Conservation (phyloP, 176 grass and related monocot species). For the Lolium multiflorum region DNA sequence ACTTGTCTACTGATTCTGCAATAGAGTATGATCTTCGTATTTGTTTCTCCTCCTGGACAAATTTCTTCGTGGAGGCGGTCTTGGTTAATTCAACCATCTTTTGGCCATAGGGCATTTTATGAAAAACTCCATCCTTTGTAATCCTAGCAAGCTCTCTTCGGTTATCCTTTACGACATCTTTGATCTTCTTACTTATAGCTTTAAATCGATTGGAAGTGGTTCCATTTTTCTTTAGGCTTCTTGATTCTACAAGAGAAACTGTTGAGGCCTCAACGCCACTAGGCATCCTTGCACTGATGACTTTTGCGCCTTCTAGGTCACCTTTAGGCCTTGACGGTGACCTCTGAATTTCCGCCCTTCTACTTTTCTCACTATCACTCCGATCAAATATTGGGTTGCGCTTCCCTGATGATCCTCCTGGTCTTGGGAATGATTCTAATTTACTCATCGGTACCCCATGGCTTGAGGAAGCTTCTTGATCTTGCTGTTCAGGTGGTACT, state of each 20-base stretch:
- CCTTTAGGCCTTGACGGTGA: constrained; percentile 26
- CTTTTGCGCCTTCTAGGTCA: constrained; percentile 42
- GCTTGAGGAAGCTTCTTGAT: constrained; percentile 56
- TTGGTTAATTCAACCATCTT: constrained; percentile 48
- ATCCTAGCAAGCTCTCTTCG: constrained; percentile 60
- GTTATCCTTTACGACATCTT: constrained; percentile 65
- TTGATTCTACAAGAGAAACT: constrained; percentile 45
- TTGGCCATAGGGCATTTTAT: constrained; percentile 69
- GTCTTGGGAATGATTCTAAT: constrained; percentile 53
- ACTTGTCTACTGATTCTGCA: constrained; percentile 70
- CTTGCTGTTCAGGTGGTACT: constrained; percentile 43
- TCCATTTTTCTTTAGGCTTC: constrained; percentile 45
- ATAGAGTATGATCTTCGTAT: constrained; percentile 71
- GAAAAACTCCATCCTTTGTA: constrained; percentile 70
- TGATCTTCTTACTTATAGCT: constrained; percentile 63
- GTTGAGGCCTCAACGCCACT: constrained; percentile 34
- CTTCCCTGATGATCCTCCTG: constrained; percentile 52
- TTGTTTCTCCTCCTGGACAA: constrained; percentile 43
- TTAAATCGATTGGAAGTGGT: constrained; percentile 57
- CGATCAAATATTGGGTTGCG: constrained; percentile 58
- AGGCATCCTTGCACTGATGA: constrained; percentile 52
- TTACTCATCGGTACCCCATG: constrained; percentile 13
- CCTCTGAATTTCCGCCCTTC: constrained; percentile 40
- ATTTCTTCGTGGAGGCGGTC: constrained; percentile 39
- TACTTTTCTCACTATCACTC: constrained; percentile 45